Evolutionary conservation across 2,329 filamentous ascomycete species (phyloP).

Genomic region (Fusarium clavum): DNA sequence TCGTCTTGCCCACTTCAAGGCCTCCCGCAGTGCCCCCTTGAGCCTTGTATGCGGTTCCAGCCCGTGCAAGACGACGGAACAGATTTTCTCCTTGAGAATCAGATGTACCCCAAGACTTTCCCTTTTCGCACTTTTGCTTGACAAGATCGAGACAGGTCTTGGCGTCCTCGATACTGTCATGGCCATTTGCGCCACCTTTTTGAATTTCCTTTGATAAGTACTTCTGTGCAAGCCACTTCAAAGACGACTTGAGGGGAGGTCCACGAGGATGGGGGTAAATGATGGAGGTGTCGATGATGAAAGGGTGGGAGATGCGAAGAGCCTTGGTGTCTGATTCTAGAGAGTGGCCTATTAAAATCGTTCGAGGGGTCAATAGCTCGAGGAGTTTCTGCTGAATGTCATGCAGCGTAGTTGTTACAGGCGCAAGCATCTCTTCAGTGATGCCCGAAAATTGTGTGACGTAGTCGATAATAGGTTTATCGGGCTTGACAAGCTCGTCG

Average conservation of each 20-base stretch:
- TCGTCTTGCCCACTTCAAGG: slow-evolving; percentile 68
- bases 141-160: slow-evolving; percentile 91
- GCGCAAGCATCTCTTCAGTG: slow-evolving; percentile 83
- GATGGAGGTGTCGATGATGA: slow-evolving; percentile 91
- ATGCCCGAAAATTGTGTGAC: slow-evolving; percentile 94
- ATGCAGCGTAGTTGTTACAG: slow-evolving; percentile 82
- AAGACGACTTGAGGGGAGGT: slow-evolving; percentile 86
- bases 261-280: slow-evolving; percentile 92
- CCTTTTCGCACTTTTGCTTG: slow-evolving; percentile 95
- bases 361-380: slow-evolving; percentile 75
- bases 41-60: slow-evolving; percentile 70
- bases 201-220: slow-evolving; percentile 91
- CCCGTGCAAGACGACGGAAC: slow-evolving; percentile 81
- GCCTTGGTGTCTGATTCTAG: slow-evolving; percentile 87
- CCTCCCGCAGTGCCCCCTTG: slow-evolving; percentile 69
- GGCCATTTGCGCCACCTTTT: slow-evolving; percentile 77
- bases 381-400: slow-evolving; percentile 87
- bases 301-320: slow-evolving; percentile 87
- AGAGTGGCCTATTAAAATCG: slow-evolving; percentile 83
- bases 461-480: slow-evolving; percentile 90
- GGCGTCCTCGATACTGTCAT: slow-evolving; percentile 94
- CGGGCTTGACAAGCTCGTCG: slow-evolving; percentile 92
- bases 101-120: slow-evolving; percentile 83
- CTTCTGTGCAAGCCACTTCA: slow-evolving; percentile 90
- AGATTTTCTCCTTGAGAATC: slow-evolving; percentile 87